phyloP scores from a whole-genome alignment of 306 rosid genomes.

The Phaseolus lunatus region DNA sequence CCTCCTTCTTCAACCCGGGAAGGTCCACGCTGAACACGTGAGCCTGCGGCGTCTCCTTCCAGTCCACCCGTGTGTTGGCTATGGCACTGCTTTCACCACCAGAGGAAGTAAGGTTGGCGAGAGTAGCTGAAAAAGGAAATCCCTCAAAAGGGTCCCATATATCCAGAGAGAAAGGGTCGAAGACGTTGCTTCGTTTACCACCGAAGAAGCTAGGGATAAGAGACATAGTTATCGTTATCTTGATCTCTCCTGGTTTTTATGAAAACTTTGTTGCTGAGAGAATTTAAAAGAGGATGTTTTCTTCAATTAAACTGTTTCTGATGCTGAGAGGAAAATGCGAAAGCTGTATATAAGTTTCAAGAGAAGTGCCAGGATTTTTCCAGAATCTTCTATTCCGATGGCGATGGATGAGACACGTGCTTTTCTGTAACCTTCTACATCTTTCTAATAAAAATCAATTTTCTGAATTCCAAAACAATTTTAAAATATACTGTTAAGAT shows the following conservation, averaged over 20 bases:
- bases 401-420: neutral
- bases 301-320: neutral
- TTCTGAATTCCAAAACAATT: no score
- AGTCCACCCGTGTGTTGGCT: constrained; percentile 44
- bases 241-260: no score
- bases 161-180: constrained; percentile 42
- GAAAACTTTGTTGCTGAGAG: no score
- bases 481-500: no score
- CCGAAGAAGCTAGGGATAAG: constrained; percentile 39
- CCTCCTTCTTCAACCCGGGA: constrained; percentile 49
- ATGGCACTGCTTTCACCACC: constrained; percentile 35
- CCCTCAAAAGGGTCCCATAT: constrained; percentile 40
- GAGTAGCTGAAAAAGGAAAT: neutral
- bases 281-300: neutral
- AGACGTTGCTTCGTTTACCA: constrained; percentile 41
- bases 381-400: neutral
- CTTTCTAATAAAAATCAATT: neutral
- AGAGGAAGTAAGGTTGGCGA: neutral
- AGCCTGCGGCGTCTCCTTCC: constrained; percentile 47
- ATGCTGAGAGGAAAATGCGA: no score
- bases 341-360: neutral
- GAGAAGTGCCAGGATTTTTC: neutral
- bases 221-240: constrained; percentile 24
- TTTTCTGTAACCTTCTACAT: neutral
- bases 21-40: constrained; percentile 48